These are phyloP conservation scores for Penicillium subrubescens DNA, from an alignment of 495 filamentous ascomycete genomes.

Conservation along the genomic window DNA sequence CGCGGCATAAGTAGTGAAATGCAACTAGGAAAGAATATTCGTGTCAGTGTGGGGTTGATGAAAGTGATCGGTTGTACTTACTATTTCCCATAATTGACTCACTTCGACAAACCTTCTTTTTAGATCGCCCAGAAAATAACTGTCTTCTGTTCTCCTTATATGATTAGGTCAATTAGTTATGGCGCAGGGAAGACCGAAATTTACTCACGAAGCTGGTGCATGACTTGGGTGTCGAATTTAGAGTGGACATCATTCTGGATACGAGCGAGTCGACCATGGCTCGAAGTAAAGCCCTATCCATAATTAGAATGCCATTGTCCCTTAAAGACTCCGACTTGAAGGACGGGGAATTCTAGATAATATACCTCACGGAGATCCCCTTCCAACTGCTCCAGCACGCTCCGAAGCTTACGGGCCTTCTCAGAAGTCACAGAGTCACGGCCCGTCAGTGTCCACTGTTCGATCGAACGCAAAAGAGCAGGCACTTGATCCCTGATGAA, in stretches of 20 bases:
- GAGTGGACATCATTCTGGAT: background rate
- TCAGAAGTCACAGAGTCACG: background rate
- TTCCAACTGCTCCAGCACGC: background rate
- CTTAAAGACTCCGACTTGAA: background rate
- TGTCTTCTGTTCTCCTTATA: background rate
- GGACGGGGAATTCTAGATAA: background rate
- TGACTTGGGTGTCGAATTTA: background rate
- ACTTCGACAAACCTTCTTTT: background rate
- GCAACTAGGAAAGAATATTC: background rate
- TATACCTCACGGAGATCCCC: background rate
- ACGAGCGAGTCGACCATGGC: background rate
- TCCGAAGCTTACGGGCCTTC: background rate
- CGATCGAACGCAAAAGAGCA: background rate
- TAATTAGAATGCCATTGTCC: background rate
- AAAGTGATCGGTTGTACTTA: background rate
- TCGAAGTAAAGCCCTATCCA: background rate
- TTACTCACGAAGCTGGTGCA: background rate
- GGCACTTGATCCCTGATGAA: background rate
- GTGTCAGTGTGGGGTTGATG: background rate
- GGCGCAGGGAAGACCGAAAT: background rate
- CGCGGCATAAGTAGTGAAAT: background rate
- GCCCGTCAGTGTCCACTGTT: background rate
- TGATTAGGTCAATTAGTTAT: background rate
- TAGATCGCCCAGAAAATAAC: background rate
- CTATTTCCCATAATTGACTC: background rate